A percentile compares a stretch with the other conserved stretches of the same genome.
These are phyloP conservation scores for Aspergillus tamarii DNA, from an alignment of 2,329 filamentous ascomycete species.

Conservation along the genomic window DNA sequence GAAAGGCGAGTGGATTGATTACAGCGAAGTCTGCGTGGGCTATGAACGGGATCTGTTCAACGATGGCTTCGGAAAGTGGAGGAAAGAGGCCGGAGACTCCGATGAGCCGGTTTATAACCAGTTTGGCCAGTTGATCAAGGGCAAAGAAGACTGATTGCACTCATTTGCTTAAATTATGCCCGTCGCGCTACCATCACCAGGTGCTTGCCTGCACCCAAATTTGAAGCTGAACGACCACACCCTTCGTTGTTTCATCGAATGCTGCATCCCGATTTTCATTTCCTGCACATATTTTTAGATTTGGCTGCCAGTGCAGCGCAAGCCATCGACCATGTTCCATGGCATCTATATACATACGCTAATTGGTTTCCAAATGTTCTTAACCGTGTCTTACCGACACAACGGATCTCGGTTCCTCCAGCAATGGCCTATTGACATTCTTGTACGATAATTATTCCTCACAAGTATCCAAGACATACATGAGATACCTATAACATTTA, in stretches of 20 bases:
- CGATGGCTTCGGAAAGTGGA: conserved; percentile 50
- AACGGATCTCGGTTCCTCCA: neutral
- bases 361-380: neutral
- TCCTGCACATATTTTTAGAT: conserved; percentile 14
- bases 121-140: conserved; percentile 41
- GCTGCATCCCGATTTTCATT: neutral
- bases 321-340: neutral
- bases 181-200: neutral
- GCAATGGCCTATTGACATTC: neutral
- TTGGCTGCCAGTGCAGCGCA: neutral
- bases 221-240: neutral
- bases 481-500: conserved; percentile 1
- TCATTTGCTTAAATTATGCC: neutral
- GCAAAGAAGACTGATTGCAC: conserved; percentile 30
- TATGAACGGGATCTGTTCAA: conserved; percentile 51
- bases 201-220: neutral
- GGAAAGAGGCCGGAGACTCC: conserved; percentile 36
- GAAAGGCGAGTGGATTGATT: conserved; percentile 52
- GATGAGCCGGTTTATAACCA: conserved; percentile 42
- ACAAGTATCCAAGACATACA: neutral
- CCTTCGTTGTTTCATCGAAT: neutral
- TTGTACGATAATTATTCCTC: conserved; percentile 9
- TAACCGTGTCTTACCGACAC: neutral
- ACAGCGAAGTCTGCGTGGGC: conserved; percentile 52
- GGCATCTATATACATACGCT: neutral